phyloP scores from a whole-genome alignment of 441 rosid genomes.

The Pelargonium citronellum region DNA sequence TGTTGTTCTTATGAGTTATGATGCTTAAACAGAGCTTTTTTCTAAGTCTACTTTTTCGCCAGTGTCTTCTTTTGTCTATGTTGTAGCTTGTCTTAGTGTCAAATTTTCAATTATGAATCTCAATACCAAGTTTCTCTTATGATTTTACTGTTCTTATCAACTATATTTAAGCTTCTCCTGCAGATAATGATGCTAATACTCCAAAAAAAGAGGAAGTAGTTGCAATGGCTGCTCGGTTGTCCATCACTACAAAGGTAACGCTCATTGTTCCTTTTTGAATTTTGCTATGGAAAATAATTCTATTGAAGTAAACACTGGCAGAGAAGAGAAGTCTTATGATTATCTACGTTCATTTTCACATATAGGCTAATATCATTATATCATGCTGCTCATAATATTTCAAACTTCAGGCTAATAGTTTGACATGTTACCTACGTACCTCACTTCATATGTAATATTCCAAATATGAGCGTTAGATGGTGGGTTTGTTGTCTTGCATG shows the following conservation, averaged over 20 bases:
- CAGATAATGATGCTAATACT: constrained; percentile 56
- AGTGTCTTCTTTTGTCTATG: background rate
- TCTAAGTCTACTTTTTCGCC: background rate
- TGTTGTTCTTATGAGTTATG: background rate
- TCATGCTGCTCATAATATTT: too few species aligned
- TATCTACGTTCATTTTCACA: too few species aligned
- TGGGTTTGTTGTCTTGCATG: background rate
- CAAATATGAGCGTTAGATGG: background rate
- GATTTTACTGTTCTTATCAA: constrained; percentile 5
- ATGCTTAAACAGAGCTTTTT: background rate
- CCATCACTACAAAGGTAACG: constrained; percentile 72
- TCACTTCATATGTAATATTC: background rate
- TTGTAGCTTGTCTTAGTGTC: background rate
- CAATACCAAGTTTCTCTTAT: background rate
- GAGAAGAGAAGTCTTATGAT: too few species aligned
- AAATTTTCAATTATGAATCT: background rate
- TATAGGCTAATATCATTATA: too few species aligned
- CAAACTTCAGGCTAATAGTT: background rate
- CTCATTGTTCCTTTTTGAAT: background rate
- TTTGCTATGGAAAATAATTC: too few species aligned
- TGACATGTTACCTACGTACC: background rate
- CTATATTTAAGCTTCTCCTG: constrained; percentile 16
- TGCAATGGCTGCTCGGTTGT: constrained; percentile 76
- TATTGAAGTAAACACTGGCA: too few species aligned
- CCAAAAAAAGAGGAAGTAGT: constrained; percentile 55